Evolutionary conservation across 2,329 filamentous ascomycete genomes (phyloP).

Genomic region (Talaromyces sp.): DNA sequence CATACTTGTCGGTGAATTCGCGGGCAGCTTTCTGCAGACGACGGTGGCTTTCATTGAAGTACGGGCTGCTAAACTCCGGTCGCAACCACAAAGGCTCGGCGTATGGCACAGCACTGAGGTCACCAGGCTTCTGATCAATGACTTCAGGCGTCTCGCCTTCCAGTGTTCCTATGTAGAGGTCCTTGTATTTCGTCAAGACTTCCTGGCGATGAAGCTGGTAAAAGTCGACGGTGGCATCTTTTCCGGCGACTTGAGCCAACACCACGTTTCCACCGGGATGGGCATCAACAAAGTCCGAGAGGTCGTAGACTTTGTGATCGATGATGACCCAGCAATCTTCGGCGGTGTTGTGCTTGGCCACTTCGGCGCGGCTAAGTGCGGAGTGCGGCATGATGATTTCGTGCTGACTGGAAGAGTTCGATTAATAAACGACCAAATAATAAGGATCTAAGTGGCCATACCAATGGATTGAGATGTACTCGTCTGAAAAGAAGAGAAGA

Average conservation of each 20-base stretch:
- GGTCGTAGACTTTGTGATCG: conserved; percentile 82
- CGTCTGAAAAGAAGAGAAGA: background rate
- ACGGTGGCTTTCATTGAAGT: conserved; percentile 73
- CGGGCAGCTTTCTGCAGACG: conserved; percentile 66
- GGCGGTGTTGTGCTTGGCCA: conserved; percentile 71
- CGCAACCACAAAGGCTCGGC: conserved; percentile 81
- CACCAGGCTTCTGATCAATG: conserved; percentile 65
- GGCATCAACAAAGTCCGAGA: conserved; percentile 78
- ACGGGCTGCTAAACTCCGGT: conserved; percentile 72
- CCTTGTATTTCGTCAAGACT: conserved; percentile 75
- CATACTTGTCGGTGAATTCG: conserved; percentile 67
- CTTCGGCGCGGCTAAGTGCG: conserved; percentile 53
- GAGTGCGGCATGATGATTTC: conserved; percentile 16
- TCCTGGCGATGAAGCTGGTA: conserved; percentile 92
- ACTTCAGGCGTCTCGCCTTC: conserved; percentile 72
- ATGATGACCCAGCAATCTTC: conserved; percentile 80
- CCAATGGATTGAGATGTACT: background rate
- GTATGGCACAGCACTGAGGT: conserved; percentile 74
- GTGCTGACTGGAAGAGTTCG: background rate
- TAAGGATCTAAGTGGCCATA: background rate
- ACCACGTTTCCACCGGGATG: conserved; percentile 81
- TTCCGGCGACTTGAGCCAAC: conserved; percentile 73
- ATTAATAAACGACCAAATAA: background rate
- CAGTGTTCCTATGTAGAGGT: conserved; percentile 71
- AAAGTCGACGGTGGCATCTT: conserved; percentile 77